Base-by-base conservation (phyloP, 2,329 filamentous ascomycete species). In the Blastomyces emzantsi region DNA sequence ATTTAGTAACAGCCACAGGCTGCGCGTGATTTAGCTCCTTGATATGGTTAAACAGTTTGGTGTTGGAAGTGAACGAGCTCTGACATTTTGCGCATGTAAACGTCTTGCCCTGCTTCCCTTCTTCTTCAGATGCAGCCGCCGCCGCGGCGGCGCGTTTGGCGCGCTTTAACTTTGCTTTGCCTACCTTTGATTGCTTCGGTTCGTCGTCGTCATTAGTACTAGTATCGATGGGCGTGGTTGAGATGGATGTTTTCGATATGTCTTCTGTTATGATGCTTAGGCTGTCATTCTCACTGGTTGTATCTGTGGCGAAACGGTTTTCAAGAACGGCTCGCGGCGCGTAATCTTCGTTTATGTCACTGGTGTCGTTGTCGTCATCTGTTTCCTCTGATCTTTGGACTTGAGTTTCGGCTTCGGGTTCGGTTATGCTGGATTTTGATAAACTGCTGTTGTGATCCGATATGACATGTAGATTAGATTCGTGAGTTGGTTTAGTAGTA, bases 41-140 rank as follows among this genome's bases (percentile, higher is more conserved):
- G 64, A 94, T 81, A 73, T 95, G 91, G 61, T 83, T 79, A 73
- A 93, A 93, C 22, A 95, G 76, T 67, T 85, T 86, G 6, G 84
- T 88, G 68, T 86, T 87, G 1, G 88, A 90, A 0, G 83, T 85
- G 77, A 97, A 99, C 0, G 78, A 82, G 68, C 89, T 90, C 68
- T 86, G 83, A 75, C 94, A 97, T 4, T 86, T 84, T 2, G 88
- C 83, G 72, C 94, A 97, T 69, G 87, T 87, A 62, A 90, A 83
- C 39, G 85, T 68, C 8, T 60, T 59, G 25, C 36, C 56, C 19
- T 36, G 36, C 28, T 64, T 52, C 22, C 67, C 39, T 25, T 68
- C 13, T 19, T 45, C 61, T 49, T 65, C 58, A 30, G 61, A 67
- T 55, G 64, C 67, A 4, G 66, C 66, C 63, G 74, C 73, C 5